Evolutionary conservation across 257 asterid species (phyloP).

Genomic region (Solanum sejunctum): DNA sequence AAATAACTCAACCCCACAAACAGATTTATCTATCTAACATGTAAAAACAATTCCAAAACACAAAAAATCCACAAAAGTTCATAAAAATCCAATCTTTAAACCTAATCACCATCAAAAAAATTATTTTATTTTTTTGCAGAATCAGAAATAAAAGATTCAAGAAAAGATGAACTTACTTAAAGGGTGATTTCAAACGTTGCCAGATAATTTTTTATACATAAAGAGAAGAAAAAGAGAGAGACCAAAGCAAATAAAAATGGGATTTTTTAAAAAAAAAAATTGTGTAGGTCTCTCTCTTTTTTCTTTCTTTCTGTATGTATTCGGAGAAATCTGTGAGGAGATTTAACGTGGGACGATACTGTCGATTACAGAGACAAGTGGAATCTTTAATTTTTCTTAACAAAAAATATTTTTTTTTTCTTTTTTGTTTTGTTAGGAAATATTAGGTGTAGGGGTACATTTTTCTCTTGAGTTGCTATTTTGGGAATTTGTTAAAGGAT

Average conservation of each 20-base stretch:
- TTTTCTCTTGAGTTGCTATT: neutral
- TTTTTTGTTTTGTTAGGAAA: neutral
- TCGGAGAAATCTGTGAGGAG: neutral
- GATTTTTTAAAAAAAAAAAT: no score
- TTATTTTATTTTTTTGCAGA: neutral
- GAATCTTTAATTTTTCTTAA: neutral
- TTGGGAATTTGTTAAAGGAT: neutral
- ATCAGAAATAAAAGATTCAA: neutral
- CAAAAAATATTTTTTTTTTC: neutral
- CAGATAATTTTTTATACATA: neutral
- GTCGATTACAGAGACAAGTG: neutral
- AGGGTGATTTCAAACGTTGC: neutral
- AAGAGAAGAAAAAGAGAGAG: neutral
- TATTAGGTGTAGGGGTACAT: neutral
- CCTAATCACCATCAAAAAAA: neutral
- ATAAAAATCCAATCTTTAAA: neutral
- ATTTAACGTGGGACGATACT: neutral
- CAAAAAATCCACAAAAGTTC: neutral
- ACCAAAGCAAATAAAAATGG: neutral
- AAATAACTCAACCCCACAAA: neutral
- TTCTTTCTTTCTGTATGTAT: neutral
- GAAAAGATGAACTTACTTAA: neutral
- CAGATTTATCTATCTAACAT: neutral
- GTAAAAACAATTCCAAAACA: neutral
- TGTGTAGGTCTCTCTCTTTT: neutral